These are phyloP conservation scores for Didymella pinodella DNA, from an alignment of 2,329 filamentous ascomycete genomes.

Conservation along the genomic window DNA sequence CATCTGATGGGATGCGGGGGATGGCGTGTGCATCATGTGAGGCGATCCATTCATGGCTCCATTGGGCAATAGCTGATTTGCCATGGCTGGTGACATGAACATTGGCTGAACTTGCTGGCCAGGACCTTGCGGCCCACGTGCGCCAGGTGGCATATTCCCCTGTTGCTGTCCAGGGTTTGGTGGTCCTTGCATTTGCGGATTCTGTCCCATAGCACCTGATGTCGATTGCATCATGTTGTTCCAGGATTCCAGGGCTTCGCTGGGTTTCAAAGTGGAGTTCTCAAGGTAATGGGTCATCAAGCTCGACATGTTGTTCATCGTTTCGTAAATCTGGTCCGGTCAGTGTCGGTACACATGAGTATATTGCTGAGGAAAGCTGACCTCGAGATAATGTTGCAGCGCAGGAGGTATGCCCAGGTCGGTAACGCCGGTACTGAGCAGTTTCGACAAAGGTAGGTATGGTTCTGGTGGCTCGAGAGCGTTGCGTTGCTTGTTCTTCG, in stretches of 20 bases:
- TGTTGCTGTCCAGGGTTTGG: constrained; percentile 41
- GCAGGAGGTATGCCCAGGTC: constrained; percentile 64
- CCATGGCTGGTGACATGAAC: constrained; percentile 67
- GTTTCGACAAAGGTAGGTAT: constrained; percentile 54
- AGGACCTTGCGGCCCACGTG: constrained; percentile 42
- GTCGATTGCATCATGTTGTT: constrained; percentile 55
- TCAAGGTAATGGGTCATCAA: constrained; percentile 66
- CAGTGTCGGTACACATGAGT: constrained; percentile 21
- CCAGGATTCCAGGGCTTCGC: constrained; percentile 63
- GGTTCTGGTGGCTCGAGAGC: constrained; percentile 46
- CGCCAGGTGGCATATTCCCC: constrained; percentile 41
- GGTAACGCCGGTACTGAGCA: constrained; percentile 57
- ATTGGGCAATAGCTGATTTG: constrained; percentile 60
- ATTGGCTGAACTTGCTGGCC: constrained; percentile 47
- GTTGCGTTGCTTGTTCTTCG: constrained; percentile 55
- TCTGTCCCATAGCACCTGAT: constrained; percentile 29
- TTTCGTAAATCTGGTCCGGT: constrained; percentile 65
- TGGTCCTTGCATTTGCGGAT: constrained; percentile 35
- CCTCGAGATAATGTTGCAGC: constrained; percentile 70
- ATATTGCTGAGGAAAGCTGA: constrained; percentile 47
- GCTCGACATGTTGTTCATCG: constrained; percentile 69
- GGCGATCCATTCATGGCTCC: constrained; percentile 60
- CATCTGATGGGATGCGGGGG: constrained; percentile 60
- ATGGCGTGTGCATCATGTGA: constrained; percentile 57
- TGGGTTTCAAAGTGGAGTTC: constrained; percentile 61